phyloP scores from a whole-genome alignment of 306 rosid genomes.

The Pyrus communis region DNA sequence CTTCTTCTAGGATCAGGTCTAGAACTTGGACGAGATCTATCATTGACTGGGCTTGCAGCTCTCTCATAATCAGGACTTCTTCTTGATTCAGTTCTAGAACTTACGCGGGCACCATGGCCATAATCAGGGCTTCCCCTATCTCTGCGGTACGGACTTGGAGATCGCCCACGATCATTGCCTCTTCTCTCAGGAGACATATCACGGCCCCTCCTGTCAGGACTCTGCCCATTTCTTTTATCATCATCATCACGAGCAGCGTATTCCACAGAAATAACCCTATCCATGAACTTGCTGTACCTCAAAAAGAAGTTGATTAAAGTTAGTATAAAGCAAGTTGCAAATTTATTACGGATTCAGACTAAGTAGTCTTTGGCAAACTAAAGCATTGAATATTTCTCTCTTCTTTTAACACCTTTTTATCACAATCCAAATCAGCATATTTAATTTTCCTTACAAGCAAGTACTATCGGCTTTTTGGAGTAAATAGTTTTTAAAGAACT shows the following conservation, averaged over 20 bases:
- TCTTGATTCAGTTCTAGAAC: slow-evolving; percentile 6
- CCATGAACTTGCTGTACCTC: slow-evolving; percentile 71
- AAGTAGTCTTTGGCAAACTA: neutral
- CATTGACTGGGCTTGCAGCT: slow-evolving; percentile 35
- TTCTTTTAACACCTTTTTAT: neutral
- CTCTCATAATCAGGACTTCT: slow-evolving; percentile 63
- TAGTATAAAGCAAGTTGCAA: neutral
- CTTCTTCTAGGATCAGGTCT: neutral
- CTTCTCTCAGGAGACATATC: slow-evolving; percentile 61
- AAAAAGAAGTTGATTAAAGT: slow-evolving; percentile 11
- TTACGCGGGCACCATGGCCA: slow-evolving; percentile 47
- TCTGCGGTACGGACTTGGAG: slow-evolving; percentile 67
- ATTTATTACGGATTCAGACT: neutral
- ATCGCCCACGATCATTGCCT: slow-evolving; percentile 55
- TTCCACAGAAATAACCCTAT: slow-evolving; percentile 74
- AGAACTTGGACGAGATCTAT: neutral
- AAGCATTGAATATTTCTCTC: neutral
- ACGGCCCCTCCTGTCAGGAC: slow-evolving; percentile 75
- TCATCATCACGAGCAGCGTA: slow-evolving; percentile 82
- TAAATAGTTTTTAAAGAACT: neutral
- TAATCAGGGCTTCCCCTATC: slow-evolving; percentile 82
- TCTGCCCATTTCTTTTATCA: slow-evolving; percentile 53
- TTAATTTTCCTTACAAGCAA: neutral
- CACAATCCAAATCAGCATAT: neutral
- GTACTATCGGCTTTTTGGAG: neutral